Conservation (phyloP, 345 rosid species). For the Euphorbia tirucalli region DNA sequence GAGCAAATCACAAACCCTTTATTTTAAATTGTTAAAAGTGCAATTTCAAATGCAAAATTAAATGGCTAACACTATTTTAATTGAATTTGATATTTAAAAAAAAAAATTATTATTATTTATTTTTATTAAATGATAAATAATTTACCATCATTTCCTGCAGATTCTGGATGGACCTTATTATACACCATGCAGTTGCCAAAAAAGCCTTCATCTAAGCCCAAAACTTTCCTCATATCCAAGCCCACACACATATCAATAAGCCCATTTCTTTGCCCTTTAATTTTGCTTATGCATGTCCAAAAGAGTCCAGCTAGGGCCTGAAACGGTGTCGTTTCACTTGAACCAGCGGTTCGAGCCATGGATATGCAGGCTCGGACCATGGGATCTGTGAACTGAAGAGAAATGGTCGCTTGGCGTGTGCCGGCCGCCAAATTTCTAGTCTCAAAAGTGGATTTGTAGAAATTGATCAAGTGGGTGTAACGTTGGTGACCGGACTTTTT, state of each 20-base stretch:
- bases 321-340: constrained; percentile 29
- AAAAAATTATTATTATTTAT: too few species aligned
- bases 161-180: constrained; percentile 25
- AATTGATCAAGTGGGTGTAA: constrained; percentile 33
- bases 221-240: constrained; percentile 44
- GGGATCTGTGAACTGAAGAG: constrained; percentile 41
- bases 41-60: too few species aligned
- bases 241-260: constrained; percentile 51
- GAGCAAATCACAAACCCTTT: too few species aligned
- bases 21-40: too few species aligned
- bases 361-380: constrained; percentile 43
- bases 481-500: constrained; percentile 16
- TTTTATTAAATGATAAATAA: too few species aligned
- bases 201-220: constrained; percentile 49
- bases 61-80: too few species aligned
- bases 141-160: background rate
- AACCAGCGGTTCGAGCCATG: constrained; percentile 21
- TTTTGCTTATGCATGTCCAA: constrained; percentile 53
- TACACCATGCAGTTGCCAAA: constrained; percentile 75
- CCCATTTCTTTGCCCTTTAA: constrained; percentile 36
- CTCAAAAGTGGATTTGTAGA: constrained; percentile 34
- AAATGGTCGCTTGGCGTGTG: constrained; percentile 31
- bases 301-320: constrained; percentile 56
- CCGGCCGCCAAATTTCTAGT: constrained; percentile 8
- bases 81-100: too few species aligned